These are phyloP conservation scores for Ramaria sp. DNA, from an alignment of 768 basidiomycete genomes.

Conservation along the genomic window DNA sequence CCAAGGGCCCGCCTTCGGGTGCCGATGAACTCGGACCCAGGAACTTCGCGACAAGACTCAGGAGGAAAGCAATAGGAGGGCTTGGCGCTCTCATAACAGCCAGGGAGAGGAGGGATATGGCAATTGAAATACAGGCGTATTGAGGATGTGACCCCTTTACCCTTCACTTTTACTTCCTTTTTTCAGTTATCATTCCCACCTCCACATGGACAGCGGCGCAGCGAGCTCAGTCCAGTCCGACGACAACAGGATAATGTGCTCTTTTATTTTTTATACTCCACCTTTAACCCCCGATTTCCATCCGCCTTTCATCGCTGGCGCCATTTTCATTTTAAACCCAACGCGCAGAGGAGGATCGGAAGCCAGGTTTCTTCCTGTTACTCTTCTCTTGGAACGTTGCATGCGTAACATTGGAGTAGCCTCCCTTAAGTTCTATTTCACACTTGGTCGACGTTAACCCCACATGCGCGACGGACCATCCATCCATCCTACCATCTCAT, in stretches of 20 bases:
- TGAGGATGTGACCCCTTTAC: slow-evolving; percentile 22
- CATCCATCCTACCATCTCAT: background rate
- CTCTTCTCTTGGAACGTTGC: slow-evolving; percentile 2
- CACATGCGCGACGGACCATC: background rate
- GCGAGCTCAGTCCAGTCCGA: background rate
- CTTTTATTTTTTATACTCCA: background rate
- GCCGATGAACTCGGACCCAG: slow-evolving; percentile 79
- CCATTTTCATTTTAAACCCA: background rate
- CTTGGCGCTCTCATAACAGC: slow-evolving; percentile 71
- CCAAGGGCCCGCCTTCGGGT: slow-evolving; percentile 78
- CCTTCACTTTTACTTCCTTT: background rate
- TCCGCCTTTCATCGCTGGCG: slow-evolving; percentile 3
- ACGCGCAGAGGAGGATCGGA: slow-evolving; percentile 1
- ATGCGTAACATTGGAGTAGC: background rate
- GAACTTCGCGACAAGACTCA: slow-evolving; percentile 81
- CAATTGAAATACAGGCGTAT: slow-evolving; percentile 48
- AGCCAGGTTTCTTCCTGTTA: background rate
- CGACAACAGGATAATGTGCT: slow-evolving; percentile 1
- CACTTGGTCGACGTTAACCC: slow-evolving; percentile 1
- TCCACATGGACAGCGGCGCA: background rate
- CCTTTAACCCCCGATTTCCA: background rate
- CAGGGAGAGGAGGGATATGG: slow-evolving; percentile 58
- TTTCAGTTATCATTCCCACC: background rate
- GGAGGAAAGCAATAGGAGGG: slow-evolving; percentile 76
- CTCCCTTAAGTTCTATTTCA: background rate